Conservation (phyloP, 176 grass and related monocot species). For the Carex cristatella region DNA sequence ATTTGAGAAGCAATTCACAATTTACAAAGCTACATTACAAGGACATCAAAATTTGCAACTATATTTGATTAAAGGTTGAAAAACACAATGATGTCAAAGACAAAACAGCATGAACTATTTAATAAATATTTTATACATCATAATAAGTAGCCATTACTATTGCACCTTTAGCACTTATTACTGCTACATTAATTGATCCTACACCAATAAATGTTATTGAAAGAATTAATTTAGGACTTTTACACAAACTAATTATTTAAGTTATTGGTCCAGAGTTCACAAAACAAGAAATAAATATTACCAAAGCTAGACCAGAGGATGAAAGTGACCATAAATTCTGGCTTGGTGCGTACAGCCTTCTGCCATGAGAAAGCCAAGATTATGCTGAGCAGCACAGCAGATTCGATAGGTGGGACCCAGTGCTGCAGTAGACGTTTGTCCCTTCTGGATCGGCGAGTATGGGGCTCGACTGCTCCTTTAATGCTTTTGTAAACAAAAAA, state of each 20-base stretch:
- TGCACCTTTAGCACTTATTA: not conserved
- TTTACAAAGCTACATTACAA: not conserved
- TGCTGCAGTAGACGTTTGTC: conserved; percentile 39
- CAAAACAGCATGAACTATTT: conserved; percentile 4
- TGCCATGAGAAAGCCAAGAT: conserved; percentile 82
- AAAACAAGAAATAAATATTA: not conserved
- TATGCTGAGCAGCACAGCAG: conserved; percentile 62
- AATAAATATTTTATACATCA: not conserved
- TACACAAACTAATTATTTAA: not conserved
- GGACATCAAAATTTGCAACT: not conserved
- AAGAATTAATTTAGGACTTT: not conserved
- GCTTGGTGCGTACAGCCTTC: conserved; percentile 76
- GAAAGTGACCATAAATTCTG: conserved; percentile 52
- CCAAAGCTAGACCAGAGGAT: conserved; percentile 81
- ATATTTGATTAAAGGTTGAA: not conserved
- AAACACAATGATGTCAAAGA: not conserved
- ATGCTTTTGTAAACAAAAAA: conserved; percentile 71
- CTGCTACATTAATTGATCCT: not conserved
- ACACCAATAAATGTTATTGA: not conserved
- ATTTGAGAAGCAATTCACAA: not conserved
- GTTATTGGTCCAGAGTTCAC: not conserved
- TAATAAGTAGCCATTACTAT: not conserved
- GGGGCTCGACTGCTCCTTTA: conserved; percentile 31
- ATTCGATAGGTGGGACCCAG: conserved; percentile 85
- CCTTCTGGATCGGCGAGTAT: conserved; percentile 21